Percentiles rank a stretch among this genome's conserved stretches.
These are phyloP conservation scores for Smallanthus sonchifolius DNA, from an alignment of 129 eudicot species.

Conservation along the genomic window DNA sequence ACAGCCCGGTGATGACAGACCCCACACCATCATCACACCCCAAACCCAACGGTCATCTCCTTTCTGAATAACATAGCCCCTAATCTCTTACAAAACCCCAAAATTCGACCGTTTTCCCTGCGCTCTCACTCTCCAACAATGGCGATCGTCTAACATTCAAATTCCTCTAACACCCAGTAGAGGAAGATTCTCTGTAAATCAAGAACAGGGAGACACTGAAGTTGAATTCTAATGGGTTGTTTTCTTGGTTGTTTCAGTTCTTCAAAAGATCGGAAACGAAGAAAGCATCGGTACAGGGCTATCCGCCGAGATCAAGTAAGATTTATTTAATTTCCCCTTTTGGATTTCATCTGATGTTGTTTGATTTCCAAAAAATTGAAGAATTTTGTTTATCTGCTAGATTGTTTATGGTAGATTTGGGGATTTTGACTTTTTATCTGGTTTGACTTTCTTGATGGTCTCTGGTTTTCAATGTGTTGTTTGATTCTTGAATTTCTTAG, in stretches of 20 bases:
- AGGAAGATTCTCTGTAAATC: slow-evolving; percentile 20
- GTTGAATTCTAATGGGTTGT: slow-evolving; percentile 61
- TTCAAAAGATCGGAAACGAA: slow-evolving; percentile 49
- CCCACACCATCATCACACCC: slow-evolving; percentile 13
- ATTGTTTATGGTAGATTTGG: neutral
- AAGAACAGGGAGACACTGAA: slow-evolving; percentile 12
- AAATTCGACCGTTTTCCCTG: slow-evolving; percentile 49
- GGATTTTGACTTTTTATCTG: neutral
- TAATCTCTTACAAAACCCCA: slow-evolving; percentile 7
- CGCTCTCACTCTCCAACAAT: slow-evolving; percentile 22
- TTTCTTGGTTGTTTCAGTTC: slow-evolving; percentile 90
- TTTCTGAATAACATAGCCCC: slow-evolving; percentile 36
- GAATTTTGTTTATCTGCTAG: neutral
- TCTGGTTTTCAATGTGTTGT: neutral
- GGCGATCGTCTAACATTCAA: slow-evolving; percentile 30
- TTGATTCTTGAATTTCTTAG: slow-evolving; percentile 8
- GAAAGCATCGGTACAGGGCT: slow-evolving; percentile 40
- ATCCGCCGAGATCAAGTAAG: slow-evolving; percentile 62
- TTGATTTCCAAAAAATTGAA: neutral
- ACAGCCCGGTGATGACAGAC: slow-evolving; percentile 30
- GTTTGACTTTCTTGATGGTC: neutral
- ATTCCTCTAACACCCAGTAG: neutral
- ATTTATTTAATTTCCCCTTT: neutral
- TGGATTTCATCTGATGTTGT: neutral
- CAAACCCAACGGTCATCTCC: slow-evolving; percentile 65